phyloP scores from a whole-genome alignment of 148 eudicot species.

The Talinum fruticosum region DNA sequence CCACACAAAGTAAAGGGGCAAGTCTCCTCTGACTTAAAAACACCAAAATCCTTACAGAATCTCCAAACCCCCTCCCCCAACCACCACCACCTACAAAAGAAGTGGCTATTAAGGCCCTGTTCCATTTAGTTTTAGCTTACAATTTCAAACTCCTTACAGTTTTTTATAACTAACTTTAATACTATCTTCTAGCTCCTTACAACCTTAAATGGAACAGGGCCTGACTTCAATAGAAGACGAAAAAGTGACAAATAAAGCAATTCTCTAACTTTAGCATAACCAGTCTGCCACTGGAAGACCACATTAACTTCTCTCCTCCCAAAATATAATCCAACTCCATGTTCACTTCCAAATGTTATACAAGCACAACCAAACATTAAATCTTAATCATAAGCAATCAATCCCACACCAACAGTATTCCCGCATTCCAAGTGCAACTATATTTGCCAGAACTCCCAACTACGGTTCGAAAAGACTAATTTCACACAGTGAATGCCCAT shows the following conservation, averaged over 20 bases:
- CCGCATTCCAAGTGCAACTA: neutral
- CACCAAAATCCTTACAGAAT: neutral
- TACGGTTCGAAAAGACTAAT: neutral
- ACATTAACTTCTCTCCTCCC: neutral
- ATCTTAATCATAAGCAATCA: neutral
- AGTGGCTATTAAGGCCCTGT: too few species aligned
- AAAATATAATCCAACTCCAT: neutral
- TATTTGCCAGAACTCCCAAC: neutral
- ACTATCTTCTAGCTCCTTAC: too few species aligned
- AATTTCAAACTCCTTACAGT: too few species aligned
- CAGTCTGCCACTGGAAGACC: neutral
- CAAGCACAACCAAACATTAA: neutral
- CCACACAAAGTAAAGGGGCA: too few species aligned
- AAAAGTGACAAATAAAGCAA: neutral
- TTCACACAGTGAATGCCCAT: neutral
- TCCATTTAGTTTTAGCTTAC: too few species aligned
- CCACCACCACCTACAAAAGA: too few species aligned
- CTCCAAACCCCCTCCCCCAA: too few species aligned
- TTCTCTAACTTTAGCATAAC: neutral
- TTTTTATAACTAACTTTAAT: too few species aligned
- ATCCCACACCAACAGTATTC: neutral
- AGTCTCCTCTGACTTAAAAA: too few species aligned
- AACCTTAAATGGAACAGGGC: too few species aligned
- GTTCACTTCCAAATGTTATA: neutral
- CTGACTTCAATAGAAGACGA: neutral